phyloP scores from a whole-genome alignment of 2,329 filamentous ascomycete genomes.

The Venturia asperata region DNA sequence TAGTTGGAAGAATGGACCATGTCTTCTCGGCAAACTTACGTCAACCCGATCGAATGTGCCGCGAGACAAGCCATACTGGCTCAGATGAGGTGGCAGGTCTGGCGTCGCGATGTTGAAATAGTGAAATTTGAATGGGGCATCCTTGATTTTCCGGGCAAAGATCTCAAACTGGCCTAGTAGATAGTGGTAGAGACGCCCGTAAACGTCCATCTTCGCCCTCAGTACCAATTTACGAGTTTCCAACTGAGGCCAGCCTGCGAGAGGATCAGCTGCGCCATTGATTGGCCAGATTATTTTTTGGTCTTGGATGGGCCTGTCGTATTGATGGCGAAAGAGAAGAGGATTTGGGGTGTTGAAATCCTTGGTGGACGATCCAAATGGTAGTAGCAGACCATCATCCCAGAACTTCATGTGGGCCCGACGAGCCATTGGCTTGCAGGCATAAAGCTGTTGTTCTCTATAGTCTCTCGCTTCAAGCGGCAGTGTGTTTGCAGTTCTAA shows the following conservation, averaged over 20 bases:
- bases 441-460: constrained; percentile 28
- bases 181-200: constrained; percentile 35
- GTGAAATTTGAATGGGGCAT: constrained; percentile 25
- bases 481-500: constrained; percentile 29
- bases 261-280: constrained; percentile 32
- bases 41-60: constrained; percentile 35
- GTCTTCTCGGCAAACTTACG: constrained; percentile 24
- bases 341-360: constrained; percentile 37
- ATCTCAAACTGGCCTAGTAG: constrained; percentile 27
- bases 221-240: constrained; percentile 27
- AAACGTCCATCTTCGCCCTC: constrained; percentile 31
- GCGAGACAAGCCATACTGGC: constrained; percentile 15
- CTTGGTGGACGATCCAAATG: constrained; percentile 31
- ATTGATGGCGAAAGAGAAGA: constrained; percentile 27
- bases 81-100: constrained; percentile 23
- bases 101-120: constrained; percentile 27
- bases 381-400: constrained; percentile 36
- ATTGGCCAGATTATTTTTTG: constrained; percentile 31
- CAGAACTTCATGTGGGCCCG: constrained; percentile 29
- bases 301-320: constrained; percentile 33
- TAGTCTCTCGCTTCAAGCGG: constrained; percentile 29
- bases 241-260: constrained; percentile 31
- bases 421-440: constrained; percentile 26
- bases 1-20: neutral
- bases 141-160: constrained; percentile 29